phyloP scores from a whole-genome alignment of 345 rosid genomes.

The Garcia nutans region DNA sequence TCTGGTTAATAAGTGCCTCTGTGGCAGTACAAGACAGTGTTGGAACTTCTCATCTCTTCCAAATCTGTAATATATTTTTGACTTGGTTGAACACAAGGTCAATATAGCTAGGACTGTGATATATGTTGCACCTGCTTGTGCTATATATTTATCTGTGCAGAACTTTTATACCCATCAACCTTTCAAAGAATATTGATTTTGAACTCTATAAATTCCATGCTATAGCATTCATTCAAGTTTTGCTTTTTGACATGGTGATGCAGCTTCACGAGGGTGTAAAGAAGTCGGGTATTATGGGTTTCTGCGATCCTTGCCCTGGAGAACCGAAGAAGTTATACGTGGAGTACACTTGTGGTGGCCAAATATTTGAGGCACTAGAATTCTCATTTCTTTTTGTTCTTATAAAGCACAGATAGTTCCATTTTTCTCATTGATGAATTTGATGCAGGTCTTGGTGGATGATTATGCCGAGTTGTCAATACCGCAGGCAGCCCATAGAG shows the following conservation, averaged over 20 bases:
- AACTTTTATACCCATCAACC: not conserved
- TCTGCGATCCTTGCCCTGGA: constrained; percentile 91
- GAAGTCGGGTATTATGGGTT: constrained; percentile 97
- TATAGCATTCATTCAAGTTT: constrained; percentile 1
- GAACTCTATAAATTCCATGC: not conserved
- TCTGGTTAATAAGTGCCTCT: not conserved
- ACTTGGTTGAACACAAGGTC: no score
- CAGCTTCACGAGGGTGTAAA: constrained; percentile 93
- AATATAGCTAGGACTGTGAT: no score
- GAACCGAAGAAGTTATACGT: constrained; percentile 70
- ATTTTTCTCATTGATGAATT: not conserved
- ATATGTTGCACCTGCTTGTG: no score
- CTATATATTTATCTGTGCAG: not conserved
- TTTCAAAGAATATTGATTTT: not conserved
- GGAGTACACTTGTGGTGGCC: constrained; percentile 59
- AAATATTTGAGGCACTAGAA: constrained; percentile 44
- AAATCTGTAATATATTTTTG: not conserved
- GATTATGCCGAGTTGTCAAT: constrained; percentile 71
- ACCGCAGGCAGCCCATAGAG: constrained; percentile 58
- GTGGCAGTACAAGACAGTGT: no score
- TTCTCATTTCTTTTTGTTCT: not conserved
- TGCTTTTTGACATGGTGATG: constrained; percentile 12
- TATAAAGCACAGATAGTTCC: no score
- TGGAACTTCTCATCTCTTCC: no score
- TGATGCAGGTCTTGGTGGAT: constrained; percentile 54